Base-by-base conservation (phyloP, 192 early-diverging fungal species). In the Backusella sp. region DNA sequence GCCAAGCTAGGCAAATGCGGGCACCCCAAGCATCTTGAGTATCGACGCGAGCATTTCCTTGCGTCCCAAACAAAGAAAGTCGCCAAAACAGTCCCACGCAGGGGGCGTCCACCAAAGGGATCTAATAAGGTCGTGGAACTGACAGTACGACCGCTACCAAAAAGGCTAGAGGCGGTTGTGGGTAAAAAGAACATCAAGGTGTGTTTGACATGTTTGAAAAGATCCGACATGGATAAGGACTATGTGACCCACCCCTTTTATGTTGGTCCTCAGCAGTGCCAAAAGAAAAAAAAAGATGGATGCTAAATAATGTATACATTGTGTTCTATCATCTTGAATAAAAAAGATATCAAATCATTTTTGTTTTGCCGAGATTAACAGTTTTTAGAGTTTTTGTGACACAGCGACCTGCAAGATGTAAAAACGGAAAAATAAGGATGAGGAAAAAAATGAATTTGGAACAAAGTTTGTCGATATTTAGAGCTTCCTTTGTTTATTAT, bases 121-220 rank as follows among this genome's bases (percentile, higher is more conserved):
- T 52, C 68, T 1, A 69, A 52, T 35, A 28, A 37, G 15, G 19
- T 52, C 19, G 66, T 70, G 17, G 49, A 37, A 77, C 19, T 49
- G 15, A 79, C 77, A 9, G 68, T 70, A 1, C 32, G 77, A 5
- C 77, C 77, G 15, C 42, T 81, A 21, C 80, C 80, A 42, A 81
- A 77, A 72, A 32, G 80, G 65, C 46, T 81, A 30, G 80, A 77
- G 23, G 49, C 68, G 1, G 80, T 81, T 4, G 80, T 81, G 1
- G 80, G 76, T 3, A 41, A 66, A 59, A 49, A 35, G 19, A 77
- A 77, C 28, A 71, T 77, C 26, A 53, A 66, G 30, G 80, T 81
- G 1, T 81, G 80, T 42, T 53, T 81, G 26, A 81, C 80, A 9
- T 81, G 80, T 35, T 44, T 81, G 7, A 77, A 77, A 52, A 76